Percentiles rank a stretch among this genome's conserved stretches.
Conservation (phyloP, 352 stramenopile genomes). For the Phytophthora cajani region DNA sequence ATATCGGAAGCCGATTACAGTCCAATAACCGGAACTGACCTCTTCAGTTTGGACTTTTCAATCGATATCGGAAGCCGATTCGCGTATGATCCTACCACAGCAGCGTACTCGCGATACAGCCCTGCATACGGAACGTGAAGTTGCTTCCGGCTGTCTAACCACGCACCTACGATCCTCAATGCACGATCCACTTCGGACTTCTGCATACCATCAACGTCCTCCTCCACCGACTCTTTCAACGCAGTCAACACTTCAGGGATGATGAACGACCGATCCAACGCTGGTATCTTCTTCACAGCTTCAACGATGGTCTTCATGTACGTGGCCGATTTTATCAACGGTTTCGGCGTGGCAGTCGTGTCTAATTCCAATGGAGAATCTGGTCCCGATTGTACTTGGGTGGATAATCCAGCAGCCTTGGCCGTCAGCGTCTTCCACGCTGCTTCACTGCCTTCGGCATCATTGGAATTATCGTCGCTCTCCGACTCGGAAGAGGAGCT, state of each 20-base stretch:
- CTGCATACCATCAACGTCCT: neutral
- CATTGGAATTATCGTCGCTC: neutral
- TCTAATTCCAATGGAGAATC: neutral
- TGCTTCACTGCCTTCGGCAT: slow-evolving; percentile 6
- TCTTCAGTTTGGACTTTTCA: neutral
- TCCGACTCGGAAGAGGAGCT: neutral
- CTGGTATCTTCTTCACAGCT: neutral
- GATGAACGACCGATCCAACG: neutral
- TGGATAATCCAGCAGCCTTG: no score
- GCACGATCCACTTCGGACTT: neutral
- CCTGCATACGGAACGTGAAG: neutral
- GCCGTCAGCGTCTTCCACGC: slow-evolving; percentile 9
- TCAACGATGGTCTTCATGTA: slow-evolving; percentile 7
- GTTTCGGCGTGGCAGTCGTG: neutral
- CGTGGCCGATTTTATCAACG: neutral
- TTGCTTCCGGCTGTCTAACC: neutral
- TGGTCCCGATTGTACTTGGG: neutral
- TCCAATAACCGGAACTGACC: neutral
- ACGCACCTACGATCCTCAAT: neutral
- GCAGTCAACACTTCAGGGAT: neutral
- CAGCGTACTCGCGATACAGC: slow-evolving; percentile 8
- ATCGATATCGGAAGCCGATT: neutral
- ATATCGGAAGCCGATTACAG: neutral
- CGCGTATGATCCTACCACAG: neutral
- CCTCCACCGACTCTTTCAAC: neutral